These are phyloP conservation scores for Barbarea vulgaris DNA, from an alignment of 345 rosid genomes.

Conservation along the genomic window DNA sequence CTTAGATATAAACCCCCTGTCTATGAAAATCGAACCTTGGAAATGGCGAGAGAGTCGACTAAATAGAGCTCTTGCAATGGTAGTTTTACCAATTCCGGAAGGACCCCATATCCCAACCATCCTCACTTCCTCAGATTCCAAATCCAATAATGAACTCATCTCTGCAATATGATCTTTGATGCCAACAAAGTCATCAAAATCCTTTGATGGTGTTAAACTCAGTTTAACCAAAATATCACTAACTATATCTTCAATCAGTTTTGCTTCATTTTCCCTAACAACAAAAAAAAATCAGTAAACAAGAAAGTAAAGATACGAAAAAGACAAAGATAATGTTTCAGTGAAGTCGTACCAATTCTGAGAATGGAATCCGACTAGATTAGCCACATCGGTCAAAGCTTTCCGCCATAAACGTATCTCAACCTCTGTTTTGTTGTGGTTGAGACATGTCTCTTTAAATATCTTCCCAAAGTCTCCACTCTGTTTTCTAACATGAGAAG, in stretches of 20 bases:
- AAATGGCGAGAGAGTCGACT: background rate
- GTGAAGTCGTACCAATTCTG: background rate
- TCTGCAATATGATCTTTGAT: background rate
- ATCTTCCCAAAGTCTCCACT: background rate
- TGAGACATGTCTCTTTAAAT: background rate
- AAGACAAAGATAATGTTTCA: background rate
- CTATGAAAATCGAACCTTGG: background rate
- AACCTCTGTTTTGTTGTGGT: background rate
- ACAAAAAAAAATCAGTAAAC: background rate
- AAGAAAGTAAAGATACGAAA: no score
- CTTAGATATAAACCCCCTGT: background rate
- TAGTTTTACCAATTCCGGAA: background rate
- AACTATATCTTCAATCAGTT: background rate
- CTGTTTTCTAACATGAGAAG: background rate
- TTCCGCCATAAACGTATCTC: background rate
- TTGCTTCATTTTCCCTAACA: background rate
- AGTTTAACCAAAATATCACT: background rate
- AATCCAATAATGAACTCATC: background rate
- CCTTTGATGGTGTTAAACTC: background rate
- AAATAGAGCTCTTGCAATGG: background rate
- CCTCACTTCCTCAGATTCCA: background rate
- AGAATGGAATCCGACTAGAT: background rate
- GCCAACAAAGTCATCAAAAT: background rate
- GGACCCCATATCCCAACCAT: constrained; percentile 6
- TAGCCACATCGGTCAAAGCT: background rate